Base-by-base conservation (phyloP, 306 rosid species). In the Inga laurina region DNA sequence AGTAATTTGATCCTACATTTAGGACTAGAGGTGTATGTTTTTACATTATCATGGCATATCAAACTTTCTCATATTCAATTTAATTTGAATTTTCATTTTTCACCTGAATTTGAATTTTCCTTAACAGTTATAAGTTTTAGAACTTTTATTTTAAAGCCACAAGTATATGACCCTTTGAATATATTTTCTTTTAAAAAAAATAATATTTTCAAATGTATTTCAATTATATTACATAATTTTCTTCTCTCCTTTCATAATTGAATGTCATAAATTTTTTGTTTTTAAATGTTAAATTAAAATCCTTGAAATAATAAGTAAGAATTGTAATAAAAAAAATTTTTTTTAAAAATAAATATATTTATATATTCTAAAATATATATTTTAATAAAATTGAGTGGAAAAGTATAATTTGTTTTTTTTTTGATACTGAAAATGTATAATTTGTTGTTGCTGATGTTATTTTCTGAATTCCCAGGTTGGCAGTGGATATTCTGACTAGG, bases 401-500 rank as follows among this genome's bases (percentile, higher is more conserved):
- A 62, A 24, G 68, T 3, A 11, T 62, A 62, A 62, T 62, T 62
- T 62, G 37, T 24, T 22, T n/a, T n/a, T n/a, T n/a, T n/a, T n/a
- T n/a, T n/a, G n/a, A n/a, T n/a, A n/a, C n/a, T n/a, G 15, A 11
- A 62, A 62, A 24, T 62, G 68, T 3, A 11, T 62, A 62, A 62
- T 62, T 62, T 62, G 37, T 24, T 22, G 35, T 24, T 61, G 27
- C 27, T 61, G 15, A 3, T 62, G 16, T 61, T 61, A 61, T 22
- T 61, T 61, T 61, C 73, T 71, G 68, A 94, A 90, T 92, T 89
- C 93, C 92, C 97, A 91, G 88, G 97, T 88, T 91, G 92, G 93
- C 94, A 84, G 89, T 82, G 92, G 92, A 87, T 90, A 85, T 92
- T 92, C 94, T 93, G 97, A 92, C 97, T 91, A 90, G 84, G 88